Percentiles rank a stretch among this genome's conserved stretches.
phyloP scores from a whole-genome alignment of 108 stramenopile genomes.

The Cyclotella cryptica region DNA sequence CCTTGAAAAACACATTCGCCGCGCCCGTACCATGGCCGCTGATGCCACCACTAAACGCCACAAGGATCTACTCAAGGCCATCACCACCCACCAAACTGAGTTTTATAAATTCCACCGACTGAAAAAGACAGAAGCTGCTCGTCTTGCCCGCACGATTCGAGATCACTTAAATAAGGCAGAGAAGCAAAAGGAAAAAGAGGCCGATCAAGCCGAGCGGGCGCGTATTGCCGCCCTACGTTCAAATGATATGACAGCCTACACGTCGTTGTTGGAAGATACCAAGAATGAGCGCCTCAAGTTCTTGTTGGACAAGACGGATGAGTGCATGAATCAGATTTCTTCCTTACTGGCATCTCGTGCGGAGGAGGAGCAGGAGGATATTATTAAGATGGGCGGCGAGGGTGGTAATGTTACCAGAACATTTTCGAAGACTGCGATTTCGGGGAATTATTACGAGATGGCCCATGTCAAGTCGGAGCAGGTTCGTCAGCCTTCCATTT shows the following conservation, averaged over 20 bases:
- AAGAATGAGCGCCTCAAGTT: conserved; percentile 88
- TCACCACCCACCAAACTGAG: conserved; percentile 69
- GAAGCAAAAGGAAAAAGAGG: conserved; percentile 77
- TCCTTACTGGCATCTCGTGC: conserved; percentile 67
- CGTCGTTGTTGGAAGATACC: conserved; percentile 80
- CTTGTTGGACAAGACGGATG: conserved; percentile 86
- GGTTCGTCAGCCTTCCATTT: conserved; percentile 82
- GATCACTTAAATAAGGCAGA: conserved; percentile 76
- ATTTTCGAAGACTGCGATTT: conserved; percentile 44
- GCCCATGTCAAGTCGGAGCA: conserved; percentile 80
- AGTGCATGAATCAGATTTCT: conserved; percentile 83
- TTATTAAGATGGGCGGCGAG: conserved; percentile 44
- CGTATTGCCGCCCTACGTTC: conserved; percentile 84
- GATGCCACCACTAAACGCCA: conserved; percentile 74
- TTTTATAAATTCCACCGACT: conserved; percentile 81
- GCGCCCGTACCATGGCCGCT: conserved; percentile 67
- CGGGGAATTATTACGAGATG: conserved; percentile 82
- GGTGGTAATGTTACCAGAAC: conserved; percentile 29
- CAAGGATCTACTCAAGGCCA: conserved; percentile 75
- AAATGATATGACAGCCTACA: conserved; percentile 91
- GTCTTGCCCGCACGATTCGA: conserved; percentile 68
- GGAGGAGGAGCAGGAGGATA: conserved; percentile 56
- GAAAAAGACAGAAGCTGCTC: conserved; percentile 61
- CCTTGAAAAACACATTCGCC: conserved; percentile 72
- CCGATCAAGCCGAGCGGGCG: conserved; percentile 71